Evolutionary conservation across 257 asterid species (phyloP).

Genomic region (Schizonepeta tenuifolia): DNA sequence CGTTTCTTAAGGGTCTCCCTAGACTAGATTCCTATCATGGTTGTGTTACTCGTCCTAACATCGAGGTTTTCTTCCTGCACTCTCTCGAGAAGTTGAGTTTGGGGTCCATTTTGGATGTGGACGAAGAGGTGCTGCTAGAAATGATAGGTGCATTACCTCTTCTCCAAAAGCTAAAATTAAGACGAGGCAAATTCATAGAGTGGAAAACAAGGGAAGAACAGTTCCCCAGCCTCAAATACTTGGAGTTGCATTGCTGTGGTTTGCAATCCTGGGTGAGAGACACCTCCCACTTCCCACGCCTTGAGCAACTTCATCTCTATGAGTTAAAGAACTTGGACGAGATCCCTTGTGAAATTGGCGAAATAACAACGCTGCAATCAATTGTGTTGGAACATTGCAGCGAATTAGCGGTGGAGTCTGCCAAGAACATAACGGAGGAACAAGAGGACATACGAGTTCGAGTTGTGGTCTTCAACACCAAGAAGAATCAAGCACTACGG

Average conservation of each 20-base stretch:
- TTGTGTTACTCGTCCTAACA: too few relatives aligned
- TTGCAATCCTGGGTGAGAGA: background rate
- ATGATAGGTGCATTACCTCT: slow-evolving; percentile 9
- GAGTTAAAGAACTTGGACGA: background rate
- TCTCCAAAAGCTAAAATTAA: slow-evolving; percentile 6
- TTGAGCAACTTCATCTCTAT: background rate
- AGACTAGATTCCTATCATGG: background rate
- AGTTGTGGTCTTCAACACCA: background rate
- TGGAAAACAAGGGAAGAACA: background rate
- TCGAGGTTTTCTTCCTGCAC: background rate
- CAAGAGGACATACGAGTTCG: background rate
- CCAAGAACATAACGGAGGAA: background rate
- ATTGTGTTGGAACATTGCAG: background rate
- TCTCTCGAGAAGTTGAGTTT: background rate
- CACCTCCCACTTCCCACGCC: background rate
- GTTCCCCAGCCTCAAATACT: slow-evolving; percentile 15
- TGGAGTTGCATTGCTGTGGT: background rate
- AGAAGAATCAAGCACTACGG: background rate
- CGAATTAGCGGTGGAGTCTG: background rate
- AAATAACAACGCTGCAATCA: background rate
- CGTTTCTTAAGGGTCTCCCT: background rate
- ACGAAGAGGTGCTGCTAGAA: background rate
- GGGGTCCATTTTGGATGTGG: background rate
- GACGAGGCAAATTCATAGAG: background rate
- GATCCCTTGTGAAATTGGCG: background rate